These are phyloP conservation scores for Arxiozyma slooffiae DNA, from an alignment of 1,139 yeast genomes.

Conservation along the genomic window DNA sequence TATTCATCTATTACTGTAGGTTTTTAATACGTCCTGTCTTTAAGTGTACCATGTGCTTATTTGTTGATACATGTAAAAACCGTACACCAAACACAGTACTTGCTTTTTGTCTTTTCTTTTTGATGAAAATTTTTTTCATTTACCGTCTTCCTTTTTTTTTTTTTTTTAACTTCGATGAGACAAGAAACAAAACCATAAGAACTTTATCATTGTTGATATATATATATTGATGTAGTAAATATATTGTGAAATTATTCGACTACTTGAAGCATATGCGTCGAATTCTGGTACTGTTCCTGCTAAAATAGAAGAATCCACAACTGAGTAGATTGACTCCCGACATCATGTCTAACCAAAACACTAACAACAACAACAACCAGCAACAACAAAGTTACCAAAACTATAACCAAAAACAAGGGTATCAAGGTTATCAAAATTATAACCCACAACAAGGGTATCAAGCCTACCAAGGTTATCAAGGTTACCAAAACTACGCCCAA, in stretches of 20 bases:
- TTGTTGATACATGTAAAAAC: background rate
- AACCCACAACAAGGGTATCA: conserved; percentile 26
- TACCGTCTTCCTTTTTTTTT: background rate
- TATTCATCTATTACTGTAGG: no score
- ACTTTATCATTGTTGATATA: background rate
- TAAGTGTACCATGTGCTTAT: background rate
- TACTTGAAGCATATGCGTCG: no score
- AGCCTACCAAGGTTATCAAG: conserved; percentile 9
- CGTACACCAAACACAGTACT: background rate
- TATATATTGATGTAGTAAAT: background rate
- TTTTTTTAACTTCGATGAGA: background rate
- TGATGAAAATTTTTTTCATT: background rate
- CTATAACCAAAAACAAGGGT: conserved; percentile 21
- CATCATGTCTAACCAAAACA: conserved; percentile 23
- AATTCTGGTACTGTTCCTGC: no score
- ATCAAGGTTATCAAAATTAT: conserved; percentile 10
- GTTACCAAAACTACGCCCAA: conserved; percentile 18
- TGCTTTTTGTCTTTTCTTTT: background rate
- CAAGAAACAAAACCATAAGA: background rate
- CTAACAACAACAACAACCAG: conserved; percentile 17
- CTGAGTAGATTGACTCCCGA: background rate
- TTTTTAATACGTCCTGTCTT: no score
- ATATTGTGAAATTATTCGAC: background rate
- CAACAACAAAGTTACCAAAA: conserved; percentile 14
- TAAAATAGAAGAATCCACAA: background rate